Evolutionary conservation across 164 flowering plant genomes (phyloP).

Genomic region (Dillenia turbinata): DNA sequence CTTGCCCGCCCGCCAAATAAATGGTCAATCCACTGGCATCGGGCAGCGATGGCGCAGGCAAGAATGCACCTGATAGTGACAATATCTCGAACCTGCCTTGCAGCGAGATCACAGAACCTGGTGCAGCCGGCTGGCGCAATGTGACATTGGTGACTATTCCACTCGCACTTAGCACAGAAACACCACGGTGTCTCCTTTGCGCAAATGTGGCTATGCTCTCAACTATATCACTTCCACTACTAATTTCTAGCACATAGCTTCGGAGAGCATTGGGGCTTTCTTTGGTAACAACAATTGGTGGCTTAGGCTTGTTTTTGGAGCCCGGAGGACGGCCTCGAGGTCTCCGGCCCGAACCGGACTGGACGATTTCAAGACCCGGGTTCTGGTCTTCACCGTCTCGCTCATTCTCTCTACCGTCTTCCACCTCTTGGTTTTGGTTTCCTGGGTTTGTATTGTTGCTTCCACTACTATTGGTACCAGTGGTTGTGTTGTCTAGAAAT

Average conservation of each 20-base stretch:
- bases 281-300: conserved; percentile 69
- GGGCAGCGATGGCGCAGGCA: conserved; percentile 76
- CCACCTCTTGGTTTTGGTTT: conserved; percentile 26
- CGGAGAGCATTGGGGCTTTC: conserved; percentile 76
- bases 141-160: conserved; percentile 70
- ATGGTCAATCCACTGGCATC: conserved; percentile 74
- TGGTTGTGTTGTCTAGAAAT: conserved; percentile 22
- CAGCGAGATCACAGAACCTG: conserved; percentile 54
- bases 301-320: conserved; percentile 81
- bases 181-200: conserved; percentile 65
- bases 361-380: conserved; percentile 29
- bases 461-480: conserved; percentile 23
- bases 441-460: conserved; percentile 16
- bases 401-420: conserved; percentile 25
- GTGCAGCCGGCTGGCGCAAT: conserved; percentile 64
- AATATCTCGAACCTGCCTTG: conserved; percentile 82
- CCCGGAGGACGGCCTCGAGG: conserved; percentile 87
- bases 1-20: conserved; percentile 82
- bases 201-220: conserved; percentile 65
- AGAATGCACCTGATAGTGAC: conserved; percentile 74
- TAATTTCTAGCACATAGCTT: conserved; percentile 69
- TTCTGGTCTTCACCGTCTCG: conserved; percentile 31
- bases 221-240: conserved; percentile 57
- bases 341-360: conserved; percentile 37
- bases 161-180: conserved; percentile 69